phyloP scores from a whole-genome alignment of 1,284 basidiomycete species.

The Cryptococcus wingfieldii region DNA sequence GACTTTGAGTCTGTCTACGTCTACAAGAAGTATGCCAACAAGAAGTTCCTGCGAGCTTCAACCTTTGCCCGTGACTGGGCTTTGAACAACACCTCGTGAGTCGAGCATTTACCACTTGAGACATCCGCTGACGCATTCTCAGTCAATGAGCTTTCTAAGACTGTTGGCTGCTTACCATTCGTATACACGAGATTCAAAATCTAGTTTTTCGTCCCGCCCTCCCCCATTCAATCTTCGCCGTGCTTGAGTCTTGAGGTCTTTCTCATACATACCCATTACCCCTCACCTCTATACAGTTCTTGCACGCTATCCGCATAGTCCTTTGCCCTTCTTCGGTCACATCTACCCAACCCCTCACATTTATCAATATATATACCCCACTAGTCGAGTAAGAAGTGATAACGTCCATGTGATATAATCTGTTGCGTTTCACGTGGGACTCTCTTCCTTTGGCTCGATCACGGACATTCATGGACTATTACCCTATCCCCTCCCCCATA shows the following conservation, averaged over 20 bases:
- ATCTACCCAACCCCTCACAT: not conserved
- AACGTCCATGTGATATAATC: conserved; percentile 5
- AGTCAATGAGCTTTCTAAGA: not conserved
- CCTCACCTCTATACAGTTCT: not conserved
- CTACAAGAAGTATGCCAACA: conserved; percentile 94
- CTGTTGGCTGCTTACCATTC: not conserved
- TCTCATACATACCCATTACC: not conserved
- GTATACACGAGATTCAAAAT: not conserved
- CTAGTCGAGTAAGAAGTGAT: not conserved
- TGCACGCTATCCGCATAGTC: conserved; percentile 1
- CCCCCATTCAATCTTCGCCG: not conserved
- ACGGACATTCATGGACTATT: too few relatives aligned
- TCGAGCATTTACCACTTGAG: not conserved
- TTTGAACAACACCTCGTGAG: conserved; percentile 23
- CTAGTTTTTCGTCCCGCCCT: not conserved
- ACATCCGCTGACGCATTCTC: not conserved
- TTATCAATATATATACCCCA: not conserved
- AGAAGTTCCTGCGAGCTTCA: conserved; percentile 85
- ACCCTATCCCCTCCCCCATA: too few relatives aligned
- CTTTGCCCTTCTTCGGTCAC: not conserved
- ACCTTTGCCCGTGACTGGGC: conserved; percentile 56
- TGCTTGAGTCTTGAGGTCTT: conserved; percentile 4
- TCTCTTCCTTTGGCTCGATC: too few relatives aligned
- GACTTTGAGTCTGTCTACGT: conserved; percentile 82
- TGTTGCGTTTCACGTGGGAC: not conserved